Percentiles rank a stretch among this genome's conserved stretches.
Conservation (phyloP, 768 basidiomycete genomes). For the Russula emetica region DNA sequence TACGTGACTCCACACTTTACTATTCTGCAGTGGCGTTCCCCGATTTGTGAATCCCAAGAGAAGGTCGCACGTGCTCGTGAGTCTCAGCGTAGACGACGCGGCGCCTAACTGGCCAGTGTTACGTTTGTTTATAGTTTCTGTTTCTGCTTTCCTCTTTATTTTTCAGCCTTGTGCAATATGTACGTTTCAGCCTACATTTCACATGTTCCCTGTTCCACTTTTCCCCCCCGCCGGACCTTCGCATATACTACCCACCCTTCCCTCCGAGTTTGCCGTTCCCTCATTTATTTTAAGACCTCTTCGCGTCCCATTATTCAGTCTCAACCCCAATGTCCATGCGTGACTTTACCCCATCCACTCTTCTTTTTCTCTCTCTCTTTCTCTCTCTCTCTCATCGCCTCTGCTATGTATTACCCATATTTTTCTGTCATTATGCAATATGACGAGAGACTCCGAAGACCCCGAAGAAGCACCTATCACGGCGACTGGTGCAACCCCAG, state of each 20-base stretch:
- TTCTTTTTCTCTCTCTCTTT: neutral
- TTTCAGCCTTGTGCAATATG: constrained; percentile 1
- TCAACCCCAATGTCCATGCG: neutral
- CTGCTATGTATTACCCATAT: constrained; percentile 11
- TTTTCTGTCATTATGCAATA: constrained; percentile 5
- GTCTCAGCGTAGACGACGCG: constrained; percentile 11
- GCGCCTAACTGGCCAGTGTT: neutral
- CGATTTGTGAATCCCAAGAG: constrained; percentile 67
- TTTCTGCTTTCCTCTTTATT: neutral
- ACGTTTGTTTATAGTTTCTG: neutral
- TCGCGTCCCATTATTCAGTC: neutral
- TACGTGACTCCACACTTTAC: constrained; percentile 70
- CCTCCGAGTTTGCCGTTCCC: neutral
- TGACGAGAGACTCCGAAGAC: constrained; percentile 4
- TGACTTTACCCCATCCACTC: neutral
- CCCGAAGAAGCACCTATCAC: neutral
- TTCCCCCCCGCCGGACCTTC: neutral
- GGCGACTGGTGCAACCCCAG: neutral
- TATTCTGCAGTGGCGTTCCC: constrained; percentile 57
- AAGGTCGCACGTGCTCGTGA: constrained; percentile 50
- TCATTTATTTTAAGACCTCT: neutral
- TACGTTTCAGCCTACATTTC: constrained; percentile 11
- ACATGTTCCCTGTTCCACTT: neutral
- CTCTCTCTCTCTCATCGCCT: neutral
- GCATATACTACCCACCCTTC: neutral